Base-by-base conservation (phyloP, 176 grass and related monocot genomes). In the Carex kokanica region DNA sequence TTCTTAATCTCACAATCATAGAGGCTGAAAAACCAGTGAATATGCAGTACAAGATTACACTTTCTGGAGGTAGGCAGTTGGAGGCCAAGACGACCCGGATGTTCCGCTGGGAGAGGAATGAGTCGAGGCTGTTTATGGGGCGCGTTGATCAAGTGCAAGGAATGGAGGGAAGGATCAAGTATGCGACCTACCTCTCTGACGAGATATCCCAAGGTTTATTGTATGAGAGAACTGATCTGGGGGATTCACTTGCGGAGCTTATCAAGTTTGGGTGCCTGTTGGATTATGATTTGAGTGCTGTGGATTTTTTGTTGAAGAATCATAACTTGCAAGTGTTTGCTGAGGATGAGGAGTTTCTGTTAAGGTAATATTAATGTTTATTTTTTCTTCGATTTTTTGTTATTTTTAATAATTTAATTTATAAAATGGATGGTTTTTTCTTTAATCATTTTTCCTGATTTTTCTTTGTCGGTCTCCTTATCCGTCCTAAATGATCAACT, bases 311-410 rank as follows among this genome's bases (percentile, higher is more conserved):
- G 63, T 74, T 93, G 53, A 93, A 91, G 61, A 88, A 84, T 0
- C 87, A 88, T 49, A 96, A 96, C 52, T 85, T 96, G 23, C 83
- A 88, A 85, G 55, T 94, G n/a, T 91, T 89, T 81, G 65, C 86
- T 63, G 91, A 93, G 83, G 91, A 97, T 11, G 84, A 88, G 31
- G 69, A 73, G 69, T 49, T 73, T 49, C 43, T 73, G 43, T 49
- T 13, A 73, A 47, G 69, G 69, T 71, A 71, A 20, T 73, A 40
- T 23, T 49, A 11, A 17, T 47, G 45, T 2, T 47, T 47, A 47
- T 49, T 73, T 23, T 73, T 17, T 73, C 41, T 36, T 67, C 15
- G 17, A 20, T 1, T 8, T 47, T 73, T 73, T 49, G 3, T 49
- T 0, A 8, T 31, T 36, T 40, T 12, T 15, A 34, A 18, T 68